Percentiles rank a stretch among this genome's conserved stretches.
phyloP scores from a whole-genome alignment of 2,329 filamentous ascomycete species.

The Furcasterigmium furcatum region DNA sequence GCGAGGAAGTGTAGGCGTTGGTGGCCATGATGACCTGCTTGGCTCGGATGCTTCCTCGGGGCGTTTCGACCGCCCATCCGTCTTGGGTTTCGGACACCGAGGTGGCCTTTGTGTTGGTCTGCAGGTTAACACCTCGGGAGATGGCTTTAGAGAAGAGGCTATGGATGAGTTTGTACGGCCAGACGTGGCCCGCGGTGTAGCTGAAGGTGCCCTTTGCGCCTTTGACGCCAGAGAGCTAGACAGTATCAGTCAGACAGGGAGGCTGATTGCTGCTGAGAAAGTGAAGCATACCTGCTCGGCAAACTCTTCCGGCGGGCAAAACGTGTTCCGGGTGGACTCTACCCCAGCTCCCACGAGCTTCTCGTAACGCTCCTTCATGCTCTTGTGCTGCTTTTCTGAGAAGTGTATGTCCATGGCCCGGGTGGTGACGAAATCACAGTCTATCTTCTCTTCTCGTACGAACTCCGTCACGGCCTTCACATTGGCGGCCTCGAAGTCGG shows the following conservation, averaged over 20 bases:
- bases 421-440: constrained; percentile 41
- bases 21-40: constrained; percentile 60
- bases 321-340: constrained; percentile 21
- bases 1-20: constrained; percentile 62
- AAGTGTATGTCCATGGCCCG: constrained; percentile 35
- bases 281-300: constrained; percentile 23
- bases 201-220: constrained; percentile 27
- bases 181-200: constrained; percentile 22
- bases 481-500: constrained; percentile 22
- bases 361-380: constrained; percentile 23
- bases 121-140: constrained; percentile 19
- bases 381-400: constrained; percentile 13
- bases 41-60: constrained; percentile 50
- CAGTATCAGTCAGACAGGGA: constrained; percentile 24
- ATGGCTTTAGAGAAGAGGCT: constrained; percentile 17
- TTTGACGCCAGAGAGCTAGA: constrained; percentile 17
- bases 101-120: constrained; percentile 14
- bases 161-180: constrained; percentile 27
- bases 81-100: constrained; percentile 13
- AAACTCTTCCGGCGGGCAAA: constrained; percentile 17
- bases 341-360: constrained; percentile 22
- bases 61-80: constrained; percentile 32
- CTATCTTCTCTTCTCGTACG: constrained; percentile 31
- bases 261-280: constrained; percentile 27
- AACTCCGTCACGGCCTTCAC: constrained; percentile 25